Percentiles rank a stretch among this genome's conserved stretches.
These are phyloP conservation scores for Lactarius indigo DNA, from an alignment of 768 basidiomycete genomes.

Conservation along the genomic window DNA sequence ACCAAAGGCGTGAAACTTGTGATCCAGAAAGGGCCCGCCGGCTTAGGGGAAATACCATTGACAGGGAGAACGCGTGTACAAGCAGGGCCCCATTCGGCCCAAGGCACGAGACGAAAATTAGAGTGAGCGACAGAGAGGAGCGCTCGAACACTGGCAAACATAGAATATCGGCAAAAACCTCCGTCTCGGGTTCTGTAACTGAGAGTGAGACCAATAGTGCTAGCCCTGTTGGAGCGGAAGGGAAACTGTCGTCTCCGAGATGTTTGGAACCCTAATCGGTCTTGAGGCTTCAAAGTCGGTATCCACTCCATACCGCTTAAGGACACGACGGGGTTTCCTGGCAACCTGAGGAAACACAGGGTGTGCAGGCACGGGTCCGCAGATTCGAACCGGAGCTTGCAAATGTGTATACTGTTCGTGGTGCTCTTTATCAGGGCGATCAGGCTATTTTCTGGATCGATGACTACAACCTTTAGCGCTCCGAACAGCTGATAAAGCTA, in stretches of 20 bases:
- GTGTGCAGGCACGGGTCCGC: background rate
- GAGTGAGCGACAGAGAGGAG: background rate
- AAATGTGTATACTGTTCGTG: background rate
- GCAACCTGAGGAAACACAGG: slow-evolving; percentile 8
- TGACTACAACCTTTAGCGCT: slow-evolving; percentile 2
- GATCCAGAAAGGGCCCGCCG: slow-evolving; percentile 17
- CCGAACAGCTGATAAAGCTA: background rate
- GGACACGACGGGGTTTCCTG: background rate
- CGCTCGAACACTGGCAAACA: slow-evolving; percentile 6
- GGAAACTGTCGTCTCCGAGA: slow-evolving; percentile 5
- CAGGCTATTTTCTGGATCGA: slow-evolving; percentile 2
- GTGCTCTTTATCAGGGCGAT: slow-evolving; percentile 6
- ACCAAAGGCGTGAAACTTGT: slow-evolving; percentile 4
- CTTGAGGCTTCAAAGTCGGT: background rate
- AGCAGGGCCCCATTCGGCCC: slow-evolving; percentile 16
- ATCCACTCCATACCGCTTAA: slow-evolving; percentile 7
- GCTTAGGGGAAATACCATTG: background rate
- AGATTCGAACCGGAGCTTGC: background rate
- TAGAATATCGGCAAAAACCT: background rate
- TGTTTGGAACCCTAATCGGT: background rate
- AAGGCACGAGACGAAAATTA: background rate
- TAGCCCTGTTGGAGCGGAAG: slow-evolving; percentile 13
- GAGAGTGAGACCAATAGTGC: slow-evolving; percentile 7
- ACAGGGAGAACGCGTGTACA: background rate
- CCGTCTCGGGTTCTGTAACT: background rate